Percentiles rank a stretch among this genome's conserved stretches.
Evolutionary conservation across 129 eudicot species (phyloP).

Genomic region (Deinandra increscens): DNA sequence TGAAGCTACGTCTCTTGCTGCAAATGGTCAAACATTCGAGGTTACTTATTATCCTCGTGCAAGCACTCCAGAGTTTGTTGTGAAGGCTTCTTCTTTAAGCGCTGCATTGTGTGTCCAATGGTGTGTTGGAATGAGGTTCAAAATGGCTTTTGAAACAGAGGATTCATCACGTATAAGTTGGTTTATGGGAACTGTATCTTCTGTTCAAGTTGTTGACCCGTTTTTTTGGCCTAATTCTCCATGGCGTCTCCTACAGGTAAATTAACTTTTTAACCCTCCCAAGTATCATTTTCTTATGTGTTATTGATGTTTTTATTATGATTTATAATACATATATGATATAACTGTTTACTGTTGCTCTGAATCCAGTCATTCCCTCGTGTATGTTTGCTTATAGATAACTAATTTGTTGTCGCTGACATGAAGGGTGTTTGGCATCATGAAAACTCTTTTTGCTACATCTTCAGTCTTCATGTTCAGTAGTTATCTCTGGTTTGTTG

Average conservation of each 20-base stretch:
- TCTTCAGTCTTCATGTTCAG: not conserved
- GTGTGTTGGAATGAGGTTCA: conserved; percentile 69
- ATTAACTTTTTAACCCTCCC: not conserved
- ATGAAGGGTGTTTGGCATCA: conserved; percentile 7
- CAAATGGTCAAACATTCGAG: conserved; percentile 61
- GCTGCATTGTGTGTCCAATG: conserved; percentile 54
- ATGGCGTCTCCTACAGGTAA: conserved; percentile 86
- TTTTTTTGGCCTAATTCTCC: conserved; percentile 86
- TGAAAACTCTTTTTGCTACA: not conserved
- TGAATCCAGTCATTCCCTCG: conserved; percentile 17
- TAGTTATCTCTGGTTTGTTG: not conserved
- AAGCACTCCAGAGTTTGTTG: conserved; percentile 71
- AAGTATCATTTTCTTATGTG: not conserved
- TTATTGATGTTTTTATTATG: not conserved
- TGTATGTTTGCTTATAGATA: conserved; percentile 1
- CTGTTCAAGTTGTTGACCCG: conserved; percentile 78
- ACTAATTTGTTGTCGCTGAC: not conserved
- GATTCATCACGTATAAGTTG: conserved; percentile 83
- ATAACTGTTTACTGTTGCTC: not conserved
- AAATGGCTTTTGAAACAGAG: conserved; percentile 75
- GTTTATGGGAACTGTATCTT: conserved; percentile 81
- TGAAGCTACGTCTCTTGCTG: conserved; percentile 53
- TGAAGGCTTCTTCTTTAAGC: conserved; percentile 50
- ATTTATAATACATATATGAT: conserved; percentile 8
- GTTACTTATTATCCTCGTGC: conserved; percentile 66